phyloP scores from a whole-genome alignment of 495 filamentous ascomycete genomes.

The Peziza echinospora region DNA sequence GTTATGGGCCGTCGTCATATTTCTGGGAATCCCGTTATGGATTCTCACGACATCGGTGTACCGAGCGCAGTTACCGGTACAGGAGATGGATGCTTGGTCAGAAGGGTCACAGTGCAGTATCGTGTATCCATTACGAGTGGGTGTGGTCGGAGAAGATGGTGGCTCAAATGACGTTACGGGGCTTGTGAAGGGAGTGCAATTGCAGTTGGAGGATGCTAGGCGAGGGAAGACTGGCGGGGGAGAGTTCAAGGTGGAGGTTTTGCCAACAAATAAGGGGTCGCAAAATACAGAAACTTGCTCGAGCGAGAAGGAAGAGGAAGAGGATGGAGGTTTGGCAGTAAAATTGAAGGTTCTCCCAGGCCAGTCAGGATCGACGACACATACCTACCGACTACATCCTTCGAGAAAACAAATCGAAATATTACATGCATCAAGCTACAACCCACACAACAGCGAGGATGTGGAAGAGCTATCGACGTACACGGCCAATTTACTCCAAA shows the following conservation, averaged over 20 bases:
- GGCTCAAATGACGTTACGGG: background rate
- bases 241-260: background rate
- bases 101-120: conserved; percentile 77
- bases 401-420: conserved; percentile 56
- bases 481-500: conserved; percentile 56
- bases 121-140: conserved; percentile 65
- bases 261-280: background rate
- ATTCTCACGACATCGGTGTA: conserved; percentile 91
- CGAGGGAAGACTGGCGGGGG: background rate
- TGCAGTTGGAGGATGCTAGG: background rate
- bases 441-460: conserved; percentile 43
- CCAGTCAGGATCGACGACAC: conserved; percentile 24
- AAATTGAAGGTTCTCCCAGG: conserved; percentile 47
- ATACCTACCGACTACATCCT: conserved; percentile 25
- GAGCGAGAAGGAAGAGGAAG: conserved; percentile 7
- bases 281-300: background rate
- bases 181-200: background rate
- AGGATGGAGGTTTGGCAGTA: conserved; percentile 35
- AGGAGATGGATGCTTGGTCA: conserved; percentile 80
- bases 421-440: conserved; percentile 53
- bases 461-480: conserved; percentile 58
- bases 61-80: conserved; percentile 60
- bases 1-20: conserved; percentile 74
- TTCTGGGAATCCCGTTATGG: conserved; percentile 85
- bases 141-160: background rate